Conservation (phyloP, 371 early-diverging fungal species). For the Mortierella sp. region DNA sequence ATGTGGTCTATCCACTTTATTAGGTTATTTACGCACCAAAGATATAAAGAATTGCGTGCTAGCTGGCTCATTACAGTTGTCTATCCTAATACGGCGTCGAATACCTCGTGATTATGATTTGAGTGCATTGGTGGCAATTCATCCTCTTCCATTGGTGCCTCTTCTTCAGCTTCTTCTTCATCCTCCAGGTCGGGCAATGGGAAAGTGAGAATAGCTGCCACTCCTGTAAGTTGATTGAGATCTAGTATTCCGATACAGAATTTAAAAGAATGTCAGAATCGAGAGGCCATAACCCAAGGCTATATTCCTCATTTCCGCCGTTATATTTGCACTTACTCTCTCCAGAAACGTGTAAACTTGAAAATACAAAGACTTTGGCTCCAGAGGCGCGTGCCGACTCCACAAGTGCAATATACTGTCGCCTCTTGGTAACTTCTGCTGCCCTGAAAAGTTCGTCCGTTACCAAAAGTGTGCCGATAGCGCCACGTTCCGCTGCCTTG, state of each 20-base stretch:
- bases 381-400: constrained; percentile 83
- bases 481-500: constrained; percentile 88
- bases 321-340: constrained; percentile 76
- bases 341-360: constrained; percentile 93
- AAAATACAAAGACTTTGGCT: constrained; percentile 90
- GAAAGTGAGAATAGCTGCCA: constrained; percentile 93
- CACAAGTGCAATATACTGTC: constrained; percentile 88
- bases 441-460: constrained; percentile 94
- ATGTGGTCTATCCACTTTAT: too few species aligned
- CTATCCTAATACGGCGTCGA: constrained; percentile 41
- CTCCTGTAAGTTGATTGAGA: constrained; percentile 92
- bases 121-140: constrained; percentile 40
- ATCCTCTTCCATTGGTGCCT: constrained; percentile 25
- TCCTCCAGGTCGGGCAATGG: constrained; percentile 79
- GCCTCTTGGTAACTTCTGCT: constrained; percentile 85
- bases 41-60: too few species aligned
- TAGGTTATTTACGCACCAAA: too few species aligned
- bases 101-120: constrained; percentile 31
- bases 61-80: too few species aligned
- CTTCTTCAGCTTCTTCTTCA: constrained; percentile 57
- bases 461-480: constrained; percentile 88
- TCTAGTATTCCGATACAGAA: constrained; percentile 57
- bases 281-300: not conserved
- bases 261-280: not conserved
- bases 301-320: not conserved